Percentiles rank a stretch among this genome's conserved stretches.
Evolutionary conservation across 2,329 filamentous ascomycete species (phyloP).

Genomic region (Knoxdaviesia capensis): DNA sequence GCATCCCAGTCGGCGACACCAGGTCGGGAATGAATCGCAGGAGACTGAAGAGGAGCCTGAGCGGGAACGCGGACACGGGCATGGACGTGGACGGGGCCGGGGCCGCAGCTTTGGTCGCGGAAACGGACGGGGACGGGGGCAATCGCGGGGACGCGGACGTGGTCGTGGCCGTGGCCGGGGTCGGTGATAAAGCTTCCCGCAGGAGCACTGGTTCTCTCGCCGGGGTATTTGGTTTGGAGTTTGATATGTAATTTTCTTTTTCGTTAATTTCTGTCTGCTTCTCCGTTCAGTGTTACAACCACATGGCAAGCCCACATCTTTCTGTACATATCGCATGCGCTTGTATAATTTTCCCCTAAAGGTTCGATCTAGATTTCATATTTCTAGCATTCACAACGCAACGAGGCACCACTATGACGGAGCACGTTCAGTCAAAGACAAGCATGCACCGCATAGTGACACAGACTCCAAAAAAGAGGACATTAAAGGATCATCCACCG

Average conservation of each 20-base stretch:
- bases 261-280: neutral
- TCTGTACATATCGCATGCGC: too few relatives aligned
- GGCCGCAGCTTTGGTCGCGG: conserved; percentile 1
- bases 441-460: too few relatives aligned
- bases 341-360: too few relatives aligned
- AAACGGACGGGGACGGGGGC: conserved; percentile 1
- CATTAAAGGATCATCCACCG: too few relatives aligned
- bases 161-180: conserved; percentile 1
- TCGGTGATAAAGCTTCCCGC: neutral
- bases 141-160: neutral
- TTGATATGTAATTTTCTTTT: neutral
- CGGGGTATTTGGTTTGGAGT: neutral
- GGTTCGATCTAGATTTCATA: too few relatives aligned
- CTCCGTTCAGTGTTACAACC: too few relatives aligned
- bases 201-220: too few relatives aligned
- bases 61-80: neutral
- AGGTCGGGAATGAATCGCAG: conserved; percentile 5
- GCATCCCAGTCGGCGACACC: conserved; percentile 29
- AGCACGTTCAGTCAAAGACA: too few relatives aligned
- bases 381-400: too few relatives aligned
- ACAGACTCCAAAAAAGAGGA: too few relatives aligned
- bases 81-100: conserved; percentile 1
- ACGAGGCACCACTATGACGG: too few relatives aligned
- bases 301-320: too few relatives aligned
- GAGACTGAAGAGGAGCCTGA: neutral